Evolutionary conservation across 257 asterid genomes (phyloP), one percentile per base, ranked within the genome.

Genomic region (Plectranthus barbatus): DNA sequence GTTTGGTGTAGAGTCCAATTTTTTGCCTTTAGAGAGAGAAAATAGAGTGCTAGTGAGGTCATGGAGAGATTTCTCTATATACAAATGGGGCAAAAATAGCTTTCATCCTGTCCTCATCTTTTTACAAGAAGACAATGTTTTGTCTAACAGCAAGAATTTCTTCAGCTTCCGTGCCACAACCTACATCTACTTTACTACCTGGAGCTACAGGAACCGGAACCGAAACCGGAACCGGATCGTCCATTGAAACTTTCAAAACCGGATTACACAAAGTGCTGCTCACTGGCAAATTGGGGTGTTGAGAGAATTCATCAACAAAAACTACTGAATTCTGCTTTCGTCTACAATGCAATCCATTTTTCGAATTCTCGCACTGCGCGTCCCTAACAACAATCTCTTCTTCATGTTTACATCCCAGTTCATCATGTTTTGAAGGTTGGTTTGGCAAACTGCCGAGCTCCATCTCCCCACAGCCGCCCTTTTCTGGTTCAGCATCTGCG

Each of bases 131-230:
- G 20, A 68, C 73, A 58, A 50, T 45, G 40, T 56, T 58, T 53
- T 37, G 71, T 18, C 60, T 72, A n/a, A 42, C 78, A 26, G 68
- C 58, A 49, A 57, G 69, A 53, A 72, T 41, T 52, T 66, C 70
- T 61, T 41, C 61, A 23, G 70, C 60, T 52, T 75, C 72, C 19
- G 75, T 63, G 21, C 62, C 68, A 67, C 74, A 64, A 60, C 73
- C 73, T 53, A 66, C 79, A 50, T 71, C 78, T 61, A 53, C 29
- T 23, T 77, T 72, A 63, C 56, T 54, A 31, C 33, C 60, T 5
- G n/a, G n/a, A n/a, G 56, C 54, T 60, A 26, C 52, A 1, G 31
- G 31, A 1, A 26, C 31, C 2, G 31, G 31, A 26, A 26, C 31
- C 31, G 31, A 5, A 2, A 26, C 3, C 31, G 31, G 31, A 2